Percentiles rank a stretch among this genome's conserved stretches.
These are phyloP conservation scores for Verticillium dahliae DNA, from an alignment of 2,329 filamentous ascomycete genomes.

Conservation along the genomic window DNA sequence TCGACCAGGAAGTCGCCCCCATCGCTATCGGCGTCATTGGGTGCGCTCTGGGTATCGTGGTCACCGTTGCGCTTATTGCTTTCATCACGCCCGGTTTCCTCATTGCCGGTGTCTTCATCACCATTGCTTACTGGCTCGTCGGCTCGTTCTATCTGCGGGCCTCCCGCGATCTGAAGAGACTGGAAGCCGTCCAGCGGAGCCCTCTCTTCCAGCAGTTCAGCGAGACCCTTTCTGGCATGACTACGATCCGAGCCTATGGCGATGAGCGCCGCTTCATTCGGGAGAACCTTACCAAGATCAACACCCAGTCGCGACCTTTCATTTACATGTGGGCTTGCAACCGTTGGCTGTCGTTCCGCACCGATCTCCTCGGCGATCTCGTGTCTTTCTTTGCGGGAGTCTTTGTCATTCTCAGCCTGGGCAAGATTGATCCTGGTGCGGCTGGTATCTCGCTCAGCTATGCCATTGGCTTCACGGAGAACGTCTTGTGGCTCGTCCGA, in stretches of 20 bases:
- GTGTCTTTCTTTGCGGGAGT: slow-evolving; percentile 91
- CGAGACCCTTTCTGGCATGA: slow-evolving; percentile 89
- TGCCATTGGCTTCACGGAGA: slow-evolving; percentile 94
- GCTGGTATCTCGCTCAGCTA: slow-evolving; percentile 93
- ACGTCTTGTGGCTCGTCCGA: slow-evolving; percentile 91
- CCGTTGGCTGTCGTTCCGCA: slow-evolving; percentile 89
- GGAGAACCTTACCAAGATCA: slow-evolving; percentile 83
- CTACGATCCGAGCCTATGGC: slow-evolving; percentile 93
- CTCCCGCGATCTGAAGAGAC: slow-evolving; percentile 89
- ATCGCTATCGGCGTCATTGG: slow-evolving; percentile 72
- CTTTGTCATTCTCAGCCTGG: slow-evolving; percentile 81
- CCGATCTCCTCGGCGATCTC: slow-evolving; percentile 82
- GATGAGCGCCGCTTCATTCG: slow-evolving; percentile 90
- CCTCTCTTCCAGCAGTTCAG: slow-evolving; percentile 97
- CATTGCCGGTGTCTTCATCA: slow-evolving; percentile 80
- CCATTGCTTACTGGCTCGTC: slow-evolving; percentile 71
- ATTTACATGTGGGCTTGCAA: slow-evolving; percentile 96
- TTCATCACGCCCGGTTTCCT: slow-evolving; percentile 87
- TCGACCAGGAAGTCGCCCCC: slow-evolving; percentile 93
- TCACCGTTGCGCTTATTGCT: slow-evolving; percentile 83
- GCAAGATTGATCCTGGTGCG: slow-evolving; percentile 79
- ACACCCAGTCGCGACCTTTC: slow-evolving; percentile 86
- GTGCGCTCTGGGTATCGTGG: slow-evolving; percentile 62
- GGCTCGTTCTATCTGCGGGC: slow-evolving; percentile 84
- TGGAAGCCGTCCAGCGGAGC: slow-evolving; percentile 91